Base-by-base conservation (phyloP, 495 filamentous ascomycete genomes). In the Podospora pseudocomata region DNA sequence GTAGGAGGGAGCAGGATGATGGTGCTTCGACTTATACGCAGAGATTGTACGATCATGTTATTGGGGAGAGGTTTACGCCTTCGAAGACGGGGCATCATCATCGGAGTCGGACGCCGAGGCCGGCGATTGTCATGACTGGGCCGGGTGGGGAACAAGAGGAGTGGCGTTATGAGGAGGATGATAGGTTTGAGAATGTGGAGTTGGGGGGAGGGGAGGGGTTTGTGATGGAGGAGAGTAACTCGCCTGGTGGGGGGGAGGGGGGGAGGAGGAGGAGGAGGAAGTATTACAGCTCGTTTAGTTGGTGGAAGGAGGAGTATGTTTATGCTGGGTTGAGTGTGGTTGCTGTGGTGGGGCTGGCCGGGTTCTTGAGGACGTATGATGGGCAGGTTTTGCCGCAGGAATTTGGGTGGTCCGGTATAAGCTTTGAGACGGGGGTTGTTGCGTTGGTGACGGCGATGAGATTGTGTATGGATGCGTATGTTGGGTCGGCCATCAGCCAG, bases 221-320 rank as follows among this genome's bases (percentile, higher is more conserved):
- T 16, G 9, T 49, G 13, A 49, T 49, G 39, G 39, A 11, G 39
- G 39, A 49, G 39, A 49, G 39, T 11, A 3, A 49, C 2, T 49
- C 39, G 9, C 39, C 39, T 11, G 39, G 39, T 1, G 13, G 39
- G 7, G 39, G 13, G 34, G 34, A 39, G 0, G 34, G 34, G 39
- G 7, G 15, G 1, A 16, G 39, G 39, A 16, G 2, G 2, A 0
- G 39, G 13, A 11, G 39, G 7, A 49, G 39, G 39, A 11, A 27
- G 4, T 49, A 60, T 32, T 39, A 72, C 30, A 69, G 64, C 5
- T 67, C 70, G n/a, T 71, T 65, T 23, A 72, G 67, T 28, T 80
- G 71, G 78, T 80, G 77, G 78, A 69, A 74, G 34, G 69, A 70
- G 28, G 78, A 80, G 64, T 78, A 74, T 65, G 67, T 73, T 69